Evolutionary conservation across 2,329 filamentous ascomycete genomes (phyloP), one percentile per base, ranked within the genome.

Genomic region (Pseudogymnoascus sp.): DNA sequence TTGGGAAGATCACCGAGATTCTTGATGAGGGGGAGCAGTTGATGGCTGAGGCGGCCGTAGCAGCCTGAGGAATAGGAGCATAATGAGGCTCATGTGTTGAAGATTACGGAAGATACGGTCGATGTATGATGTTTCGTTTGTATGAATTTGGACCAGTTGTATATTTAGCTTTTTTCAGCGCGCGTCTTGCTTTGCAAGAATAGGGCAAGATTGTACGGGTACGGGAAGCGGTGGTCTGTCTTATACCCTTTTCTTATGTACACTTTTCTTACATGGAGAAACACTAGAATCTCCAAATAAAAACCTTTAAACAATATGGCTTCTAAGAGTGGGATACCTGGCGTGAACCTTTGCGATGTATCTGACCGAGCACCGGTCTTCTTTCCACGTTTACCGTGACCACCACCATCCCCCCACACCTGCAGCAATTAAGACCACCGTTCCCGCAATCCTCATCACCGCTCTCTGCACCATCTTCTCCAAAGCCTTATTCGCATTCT

Each of bases 21-120:
- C 76, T 99, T 71, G 93, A 99, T 75, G 94, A 99, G 74, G 92
- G 91, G 1, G 94, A 99, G 79, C 89, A 94, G 74, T 78, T 96
- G 67, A 88, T 95, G 82, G 85, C 85, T 55, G 89, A 92, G 72
- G 76, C 70, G 55, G 65, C 66, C 55, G 71, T 58, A 7, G 35
- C 45, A 12, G 40, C 33, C 13, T 62, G 37, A 55, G 45, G 45
- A 52, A 18, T 27, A 55, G 6, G 27, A 55, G 48, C 48, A 10
- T n/a, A 4, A 9, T 18, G n/a, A 31, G n/a, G 48, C 48, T 55
- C n/a, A 33, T 55, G 48, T 33, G 48, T 59, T 59, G 58, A 37
- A 59, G 36, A 37, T 39, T 37, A 39, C 18, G 58, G 36, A n/a
- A 59, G 58, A 36, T 59, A 39, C 12, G 18, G 31, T 25, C 13